phyloP scores from a whole-genome alignment of 176 grass and related monocot genomes.

The Lolium multiflorum region DNA sequence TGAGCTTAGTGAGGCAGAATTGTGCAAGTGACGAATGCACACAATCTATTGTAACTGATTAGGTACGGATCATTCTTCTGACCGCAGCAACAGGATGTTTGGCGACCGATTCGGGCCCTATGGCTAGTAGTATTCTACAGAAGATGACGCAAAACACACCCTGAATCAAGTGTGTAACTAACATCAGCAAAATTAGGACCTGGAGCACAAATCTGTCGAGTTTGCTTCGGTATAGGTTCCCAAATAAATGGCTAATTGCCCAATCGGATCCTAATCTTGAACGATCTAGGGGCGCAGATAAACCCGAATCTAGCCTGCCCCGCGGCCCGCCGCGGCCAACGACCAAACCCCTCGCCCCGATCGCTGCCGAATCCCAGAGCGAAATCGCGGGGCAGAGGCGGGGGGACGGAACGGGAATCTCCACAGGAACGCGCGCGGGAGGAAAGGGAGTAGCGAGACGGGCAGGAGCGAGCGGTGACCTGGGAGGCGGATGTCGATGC shows the following conservation, averaged over 20 bases:
- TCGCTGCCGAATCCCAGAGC: not conserved
- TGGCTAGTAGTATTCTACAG: not conserved
- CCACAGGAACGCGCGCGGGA: not conserved
- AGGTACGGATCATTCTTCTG: not conserved
- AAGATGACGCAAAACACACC: not conserved
- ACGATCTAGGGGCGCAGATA: not conserved
- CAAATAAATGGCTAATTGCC: not conserved
- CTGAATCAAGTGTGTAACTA: not conserved
- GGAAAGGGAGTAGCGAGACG: not conserved
- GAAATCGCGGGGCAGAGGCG: not conserved
- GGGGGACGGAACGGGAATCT: not conserved
- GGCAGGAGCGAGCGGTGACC: slow-evolving; percentile 28
- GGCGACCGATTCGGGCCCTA: not conserved
- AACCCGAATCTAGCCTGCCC: not conserved
- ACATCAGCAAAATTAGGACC: not conserved
- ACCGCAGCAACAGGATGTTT: not conserved
- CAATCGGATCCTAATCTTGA: slow-evolving; percentile 9
- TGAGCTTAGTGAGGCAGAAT: not conserved
- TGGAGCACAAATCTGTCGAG: not conserved
- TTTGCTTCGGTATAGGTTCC: not conserved
- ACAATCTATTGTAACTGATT: not conserved
- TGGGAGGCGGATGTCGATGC: slow-evolving; percentile 87
- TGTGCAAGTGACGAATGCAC: not conserved
- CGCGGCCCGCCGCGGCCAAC: not conserved
- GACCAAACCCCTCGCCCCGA: not conserved